Percentiles rank a stretch among this genome's conserved stretches.
Evolutionary conservation across 108 stramenopile genomes (phyloP).

Genomic region (Cyclostephanos tholiformis): DNA sequence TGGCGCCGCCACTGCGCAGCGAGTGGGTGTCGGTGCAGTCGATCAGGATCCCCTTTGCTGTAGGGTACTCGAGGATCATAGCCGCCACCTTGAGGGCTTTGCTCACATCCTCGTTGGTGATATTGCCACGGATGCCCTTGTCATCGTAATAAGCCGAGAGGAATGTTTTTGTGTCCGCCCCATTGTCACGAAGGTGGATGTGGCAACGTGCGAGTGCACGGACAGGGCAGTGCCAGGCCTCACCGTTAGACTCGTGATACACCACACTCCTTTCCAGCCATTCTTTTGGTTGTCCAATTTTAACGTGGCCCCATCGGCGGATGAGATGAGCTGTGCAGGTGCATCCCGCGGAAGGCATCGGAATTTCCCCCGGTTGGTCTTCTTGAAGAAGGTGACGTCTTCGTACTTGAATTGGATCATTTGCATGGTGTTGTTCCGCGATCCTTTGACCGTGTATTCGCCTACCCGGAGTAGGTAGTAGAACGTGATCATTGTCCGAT

Average conservation of each 20-base stretch:
- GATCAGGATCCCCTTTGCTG: neutral
- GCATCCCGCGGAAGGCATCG: neutral
- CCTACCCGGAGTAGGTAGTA: slow-evolving; percentile 1
- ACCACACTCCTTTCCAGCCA: slow-evolving; percentile 5
- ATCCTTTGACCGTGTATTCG: neutral
- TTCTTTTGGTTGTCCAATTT: slow-evolving; percentile 1
- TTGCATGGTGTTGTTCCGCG: neutral
- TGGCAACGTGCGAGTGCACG: neutral
- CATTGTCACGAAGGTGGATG: neutral
- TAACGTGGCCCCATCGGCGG: neutral
- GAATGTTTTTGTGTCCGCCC: neutral
- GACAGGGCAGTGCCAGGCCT: neutral
- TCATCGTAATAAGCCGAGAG: neutral
- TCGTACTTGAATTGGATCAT: neutral
- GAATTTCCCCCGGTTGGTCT: neutral
- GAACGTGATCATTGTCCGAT: neutral
- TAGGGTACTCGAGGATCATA: neutral
- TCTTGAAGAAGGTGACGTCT: neutral
- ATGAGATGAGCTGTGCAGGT: neutral
- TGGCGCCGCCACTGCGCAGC: neutral
- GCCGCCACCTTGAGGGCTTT: neutral
- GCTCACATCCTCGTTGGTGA: neutral
- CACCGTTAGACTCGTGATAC: neutral
- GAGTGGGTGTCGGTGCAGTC: neutral
- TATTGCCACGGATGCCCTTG: neutral